phyloP scores from a whole-genome alignment of 2,329 filamentous ascomycete species.

The Colletotrichum costaricense region DNA sequence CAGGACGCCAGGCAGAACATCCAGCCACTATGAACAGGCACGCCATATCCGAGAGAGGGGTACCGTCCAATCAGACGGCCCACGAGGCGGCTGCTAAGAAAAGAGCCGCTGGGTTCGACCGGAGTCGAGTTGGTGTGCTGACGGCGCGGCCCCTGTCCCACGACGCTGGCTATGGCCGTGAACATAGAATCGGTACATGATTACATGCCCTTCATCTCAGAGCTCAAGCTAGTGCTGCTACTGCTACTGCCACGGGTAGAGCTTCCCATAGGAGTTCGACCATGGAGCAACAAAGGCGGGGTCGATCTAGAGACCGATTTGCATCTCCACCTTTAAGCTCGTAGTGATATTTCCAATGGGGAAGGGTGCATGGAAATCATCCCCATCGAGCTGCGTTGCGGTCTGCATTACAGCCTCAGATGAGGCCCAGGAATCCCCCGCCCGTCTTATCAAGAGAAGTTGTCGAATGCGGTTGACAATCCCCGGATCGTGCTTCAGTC shows the following conservation, averaged over 20 bases:
- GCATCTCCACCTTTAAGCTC: not conserved
- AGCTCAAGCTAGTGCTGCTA: conserved; percentile 6
- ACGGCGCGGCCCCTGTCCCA: not conserved
- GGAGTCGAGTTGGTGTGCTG: conserved; percentile 24
- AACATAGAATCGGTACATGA: not conserved
- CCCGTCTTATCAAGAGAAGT: not conserved
- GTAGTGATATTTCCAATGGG: not conserved
- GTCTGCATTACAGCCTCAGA: not conserved
- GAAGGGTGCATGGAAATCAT: not conserved
- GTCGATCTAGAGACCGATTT: not conserved
- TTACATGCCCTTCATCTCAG: not conserved
- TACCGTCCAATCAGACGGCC: conserved; percentile 6
- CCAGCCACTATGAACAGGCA: not conserved
- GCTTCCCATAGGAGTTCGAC: not conserved
- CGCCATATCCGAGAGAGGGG: conserved; percentile 18
- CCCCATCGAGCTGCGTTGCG: not conserved
- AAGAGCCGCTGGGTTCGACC: conserved; percentile 11
- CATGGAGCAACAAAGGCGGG: conserved; percentile 4
- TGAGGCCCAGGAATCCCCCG: not conserved
- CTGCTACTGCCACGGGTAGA: not conserved
- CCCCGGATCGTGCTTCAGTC: not conserved
- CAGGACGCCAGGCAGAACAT: not conserved
- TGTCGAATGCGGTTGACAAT: not conserved
- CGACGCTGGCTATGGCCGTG: not conserved
- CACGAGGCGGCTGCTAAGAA: conserved; percentile 16